Evolutionary conservation across 169 alveolate species (phyloP), one percentile per base, ranked within the genome.

Genomic region (Toxoplasma gondii): DNA sequence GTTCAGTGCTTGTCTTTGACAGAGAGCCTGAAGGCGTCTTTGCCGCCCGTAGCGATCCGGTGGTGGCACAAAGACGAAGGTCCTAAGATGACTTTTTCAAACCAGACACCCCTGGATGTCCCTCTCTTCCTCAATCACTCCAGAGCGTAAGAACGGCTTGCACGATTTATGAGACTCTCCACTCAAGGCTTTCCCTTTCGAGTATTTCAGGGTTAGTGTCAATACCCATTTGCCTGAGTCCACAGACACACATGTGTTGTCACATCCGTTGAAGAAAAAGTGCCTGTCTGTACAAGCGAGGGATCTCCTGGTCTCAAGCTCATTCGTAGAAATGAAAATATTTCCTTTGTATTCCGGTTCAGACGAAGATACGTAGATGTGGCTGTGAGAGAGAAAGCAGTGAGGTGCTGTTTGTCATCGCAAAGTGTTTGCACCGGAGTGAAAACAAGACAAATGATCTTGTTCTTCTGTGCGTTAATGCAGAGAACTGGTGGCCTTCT

Each of bases 401-500:
- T 4, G 4, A 7, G 58, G 12, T 12, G 58, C 58, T 4, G 4
- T 49, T 49, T 12, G 58, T 49, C 58, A 7, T 49, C 58, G 58
- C 58, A 49, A 49, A 49, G 58, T 4, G 58, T 49, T 7, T 49
- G 12, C 4, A 49, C 58, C n/a, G n/a, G n/a, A n/a, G n/a, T n/a
- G n/a, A n/a, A n/a, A n/a, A n/a, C n/a, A n/a, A n/a, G 67, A 53
- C 19, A 53, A 16, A 4, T 64, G 74, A 12, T 16, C 29, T 16
- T 4, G 31, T 64, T 16, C 58, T 27, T 82, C 12, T 45, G 36
- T 19, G 4, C 86, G 88, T n/a, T 1, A 19, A 5, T 67, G 70
- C 94, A 94, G 96, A 70, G 96, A 94, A 31, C 81, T 94, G 39
- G 93, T 94, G 53, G 74, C 95, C 80, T 94, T 94, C 87, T 91